Evolutionary conservation across 23 red algal species (phyloP), one percentile per base, ranked within the genome.

Genomic region (Cyanidiococcus yangmingshanensis): DNA sequence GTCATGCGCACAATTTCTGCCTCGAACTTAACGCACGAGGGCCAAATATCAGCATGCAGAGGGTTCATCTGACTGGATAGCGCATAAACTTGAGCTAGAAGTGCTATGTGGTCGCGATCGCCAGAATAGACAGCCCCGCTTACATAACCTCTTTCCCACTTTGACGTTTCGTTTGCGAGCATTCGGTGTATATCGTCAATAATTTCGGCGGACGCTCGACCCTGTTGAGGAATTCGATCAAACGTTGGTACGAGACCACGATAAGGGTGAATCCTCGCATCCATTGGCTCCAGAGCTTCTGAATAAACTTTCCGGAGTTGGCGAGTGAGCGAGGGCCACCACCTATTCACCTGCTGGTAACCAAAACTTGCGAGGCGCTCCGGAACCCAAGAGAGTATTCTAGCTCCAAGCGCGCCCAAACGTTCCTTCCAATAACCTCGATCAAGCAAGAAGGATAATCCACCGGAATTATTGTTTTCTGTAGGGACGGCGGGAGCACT

Each of bases 11-110:
- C 63, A 25, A 71, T 35, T 29, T 71, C 63, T 7, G 63, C 63
- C 63, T 71, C 63, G 27, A 71, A 71, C 63, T 71, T 71, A 29
- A 35, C 32, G 63, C 63, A 71, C 63, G 63, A 71, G 7, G 63
- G 63, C 63, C 63, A 71, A 12, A 71, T 29, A 71, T 71, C 63
- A 35, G 63, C 63, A 35, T 71, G 63, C 3, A 71, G 32, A 25
- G 63, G 63, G 63, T 71, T 71, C n/a, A 35, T 7, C 7, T 71
- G 63, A 7, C 12, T 71, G 7, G 32, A 17, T 29, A 7, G 63
- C 27, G 63, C 63, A 71, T 71, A 71, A 12, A 71, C 63, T 2
- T 71, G 3, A 12, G 63, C 15, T 35, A 71, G 21, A 29, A 71
- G 27, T 29, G 15, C n/a, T 7, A 29, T 30, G 63, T 71, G 63